A percentile compares a stretch with the other conserved stretches of the same genome.
Evolutionary conservation across 805 yeast species (phyloP).

Genomic region (Nakazawaea pomicola): DNA sequence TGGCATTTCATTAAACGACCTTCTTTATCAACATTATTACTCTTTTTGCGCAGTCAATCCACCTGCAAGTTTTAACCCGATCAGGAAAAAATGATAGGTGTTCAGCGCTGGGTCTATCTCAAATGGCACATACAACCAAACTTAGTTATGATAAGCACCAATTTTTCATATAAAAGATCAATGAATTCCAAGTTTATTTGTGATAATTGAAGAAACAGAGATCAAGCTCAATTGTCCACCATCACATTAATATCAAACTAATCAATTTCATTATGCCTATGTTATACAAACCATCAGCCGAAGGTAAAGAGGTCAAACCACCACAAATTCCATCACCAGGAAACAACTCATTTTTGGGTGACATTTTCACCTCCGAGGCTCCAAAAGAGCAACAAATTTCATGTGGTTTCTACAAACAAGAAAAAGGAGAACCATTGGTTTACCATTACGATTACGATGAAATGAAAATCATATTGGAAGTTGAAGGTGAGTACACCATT

Average conservation of each 20-base stretch:
- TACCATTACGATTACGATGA: conserved; percentile 64
- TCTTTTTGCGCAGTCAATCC: too few relatives aligned
- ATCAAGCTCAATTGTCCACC: too few relatives aligned
- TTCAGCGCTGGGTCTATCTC: too few relatives aligned
- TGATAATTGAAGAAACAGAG: too few relatives aligned
- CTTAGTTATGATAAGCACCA: background rate
- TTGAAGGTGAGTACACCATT: conserved; percentile 58
- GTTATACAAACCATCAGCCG: conserved; percentile 46
- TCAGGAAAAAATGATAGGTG: conserved; percentile 5
- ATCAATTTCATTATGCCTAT: conserved; percentile 42
- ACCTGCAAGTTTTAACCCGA: conserved; percentile 7
- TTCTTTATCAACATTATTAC: background rate
- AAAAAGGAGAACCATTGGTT: conserved; percentile 62
- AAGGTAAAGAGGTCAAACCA: conserved; percentile 49
- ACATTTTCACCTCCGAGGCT: conserved; percentile 56
- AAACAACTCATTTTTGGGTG: conserved; percentile 66
- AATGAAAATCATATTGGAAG: conserved; percentile 65
- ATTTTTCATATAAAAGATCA: conserved; percentile 1
- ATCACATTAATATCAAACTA: background rate
- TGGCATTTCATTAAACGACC: background rate
- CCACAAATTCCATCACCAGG: conserved; percentile 61
- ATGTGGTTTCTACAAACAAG: conserved; percentile 68
- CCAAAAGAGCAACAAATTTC: conserved; percentile 55
- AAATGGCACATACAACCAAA: background rate
- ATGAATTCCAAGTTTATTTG: background rate